These are phyloP conservation scores for Blastobotrys robertii DNA, from an alignment of 805 yeast genomes.

Conservation along the genomic window DNA sequence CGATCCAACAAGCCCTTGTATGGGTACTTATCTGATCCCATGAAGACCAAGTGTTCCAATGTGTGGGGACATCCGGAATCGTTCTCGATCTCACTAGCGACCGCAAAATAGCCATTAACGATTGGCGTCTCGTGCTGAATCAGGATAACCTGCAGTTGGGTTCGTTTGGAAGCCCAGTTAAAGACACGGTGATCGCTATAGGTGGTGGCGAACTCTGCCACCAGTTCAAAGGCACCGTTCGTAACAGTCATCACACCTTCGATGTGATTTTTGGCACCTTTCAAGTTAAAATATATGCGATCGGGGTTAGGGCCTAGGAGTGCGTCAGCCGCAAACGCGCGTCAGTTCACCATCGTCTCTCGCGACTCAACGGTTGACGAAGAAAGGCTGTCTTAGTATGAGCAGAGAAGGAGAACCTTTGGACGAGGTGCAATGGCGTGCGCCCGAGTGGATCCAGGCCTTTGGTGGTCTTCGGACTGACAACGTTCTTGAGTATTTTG, in stretches of 20 bases:
- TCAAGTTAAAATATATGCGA: neutral
- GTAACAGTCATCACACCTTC: neutral
- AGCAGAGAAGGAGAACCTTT: constrained; percentile 26
- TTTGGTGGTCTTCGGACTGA: constrained; percentile 73
- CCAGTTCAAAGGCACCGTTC: neutral
- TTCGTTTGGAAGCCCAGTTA: constrained; percentile 68
- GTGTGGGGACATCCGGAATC: constrained; percentile 95
- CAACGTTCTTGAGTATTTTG: constrained; percentile 85
- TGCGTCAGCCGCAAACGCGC: neutral
- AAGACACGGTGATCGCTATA: constrained; percentile 3
- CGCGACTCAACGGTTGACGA: neutral
- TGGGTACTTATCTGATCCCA: constrained; percentile 87
- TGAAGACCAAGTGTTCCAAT: constrained; percentile 83
- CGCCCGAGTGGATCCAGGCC: constrained; percentile 94
- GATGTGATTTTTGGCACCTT: neutral
- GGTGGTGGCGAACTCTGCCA: neutral
- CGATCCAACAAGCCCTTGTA: constrained; percentile 86
- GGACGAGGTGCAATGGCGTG: constrained; percentile 93
- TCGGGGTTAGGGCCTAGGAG: neutral
- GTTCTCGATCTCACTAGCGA: constrained; percentile 81
- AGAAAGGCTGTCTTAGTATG: neutral
- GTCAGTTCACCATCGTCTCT: neutral
- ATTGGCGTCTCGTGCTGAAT: constrained; percentile 76
- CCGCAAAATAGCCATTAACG: constrained; percentile 87
- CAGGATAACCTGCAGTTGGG: constrained; percentile 75